Evolutionary conservation across 2,329 filamentous ascomycete species (phyloP).

Genomic region (Aspergillus novoparasiticus): DNA sequence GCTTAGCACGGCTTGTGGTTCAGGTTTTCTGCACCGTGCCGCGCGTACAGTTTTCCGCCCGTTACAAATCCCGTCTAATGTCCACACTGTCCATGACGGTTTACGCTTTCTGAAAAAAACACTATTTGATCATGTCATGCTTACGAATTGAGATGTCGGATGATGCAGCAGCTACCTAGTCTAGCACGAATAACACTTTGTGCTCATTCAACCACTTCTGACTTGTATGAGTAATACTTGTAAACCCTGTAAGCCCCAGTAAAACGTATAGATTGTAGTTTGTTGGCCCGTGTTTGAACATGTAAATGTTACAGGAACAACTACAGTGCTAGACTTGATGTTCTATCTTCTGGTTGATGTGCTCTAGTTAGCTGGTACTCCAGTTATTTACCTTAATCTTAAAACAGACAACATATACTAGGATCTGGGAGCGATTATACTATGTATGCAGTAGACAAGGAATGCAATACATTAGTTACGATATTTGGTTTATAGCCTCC

Average conservation of each 20-base stretch:
- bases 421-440: too few relatives aligned
- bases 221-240: not conserved
- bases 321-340: not conserved
- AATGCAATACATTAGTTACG: too few relatives aligned
- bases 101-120: slow-evolving; percentile 21
- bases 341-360: not conserved
- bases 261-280: not conserved
- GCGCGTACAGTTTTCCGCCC: not conserved
- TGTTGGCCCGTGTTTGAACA: not conserved
- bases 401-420: too few relatives aligned
- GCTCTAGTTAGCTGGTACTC: too few relatives aligned
- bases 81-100: slow-evolving; percentile 21
- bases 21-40: not conserved
- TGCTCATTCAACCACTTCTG: not conserved
- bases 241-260: not conserved
- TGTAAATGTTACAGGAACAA: not conserved
- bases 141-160: slow-evolving; percentile 24
- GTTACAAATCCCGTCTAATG: slow-evolving; percentile 13
- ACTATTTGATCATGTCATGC: slow-evolving; percentile 17
- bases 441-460: too few relatives aligned
- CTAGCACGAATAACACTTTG: slow-evolving; percentile 12
- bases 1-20: not conserved
- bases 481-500: not conserved
- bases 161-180: slow-evolving; percentile 19
- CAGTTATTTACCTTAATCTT: too few relatives aligned